phyloP scores from a whole-genome alignment of 345 rosid genomes.

The Eucalyptus rudis region DNA sequence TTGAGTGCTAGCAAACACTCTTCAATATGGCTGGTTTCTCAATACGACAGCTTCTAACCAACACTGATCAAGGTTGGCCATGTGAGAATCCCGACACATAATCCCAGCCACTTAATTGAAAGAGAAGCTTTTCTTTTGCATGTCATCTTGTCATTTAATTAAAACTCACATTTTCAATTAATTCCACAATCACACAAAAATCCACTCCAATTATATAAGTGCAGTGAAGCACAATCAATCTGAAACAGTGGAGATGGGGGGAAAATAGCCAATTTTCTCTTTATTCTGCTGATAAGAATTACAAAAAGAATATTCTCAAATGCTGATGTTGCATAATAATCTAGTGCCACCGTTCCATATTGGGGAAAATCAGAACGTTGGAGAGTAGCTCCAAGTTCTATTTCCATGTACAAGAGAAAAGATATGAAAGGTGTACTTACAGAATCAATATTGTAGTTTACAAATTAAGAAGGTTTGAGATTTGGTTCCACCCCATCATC shows the following conservation, averaged over 20 bases:
- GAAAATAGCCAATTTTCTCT: neutral
- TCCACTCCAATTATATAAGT: neutral
- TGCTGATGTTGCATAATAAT: neutral
- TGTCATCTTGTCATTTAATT: neutral
- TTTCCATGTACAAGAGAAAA: slow-evolving; percentile 11
- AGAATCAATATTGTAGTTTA: slow-evolving; percentile 12
- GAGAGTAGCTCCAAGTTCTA: slow-evolving; percentile 18
- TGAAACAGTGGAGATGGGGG: neutral
- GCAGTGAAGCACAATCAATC: neutral
- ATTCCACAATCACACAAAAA: neutral
- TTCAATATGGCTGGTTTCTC: neutral
- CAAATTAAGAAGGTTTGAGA: slow-evolving; percentile 71
- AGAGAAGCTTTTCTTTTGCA: neutral
- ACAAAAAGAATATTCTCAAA: slow-evolving; percentile 1
- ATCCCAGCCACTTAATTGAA: neutral
- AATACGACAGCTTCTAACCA: neutral
- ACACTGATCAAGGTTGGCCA: neutral
- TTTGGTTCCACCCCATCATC: slow-evolving; percentile 88
- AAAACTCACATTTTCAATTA: neutral
- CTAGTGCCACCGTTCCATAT: neutral
- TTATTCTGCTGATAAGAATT: slow-evolving; percentile 1
- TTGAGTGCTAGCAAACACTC: neutral
- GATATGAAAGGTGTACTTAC: slow-evolving; percentile 2
- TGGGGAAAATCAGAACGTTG: neutral
- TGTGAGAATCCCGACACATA: neutral